Evolutionary conservation across 2,329 filamentous ascomycete genomes (phyloP), one percentile per base, ranked within the genome.

Genomic region (Neofusicoccum ribis): DNA sequence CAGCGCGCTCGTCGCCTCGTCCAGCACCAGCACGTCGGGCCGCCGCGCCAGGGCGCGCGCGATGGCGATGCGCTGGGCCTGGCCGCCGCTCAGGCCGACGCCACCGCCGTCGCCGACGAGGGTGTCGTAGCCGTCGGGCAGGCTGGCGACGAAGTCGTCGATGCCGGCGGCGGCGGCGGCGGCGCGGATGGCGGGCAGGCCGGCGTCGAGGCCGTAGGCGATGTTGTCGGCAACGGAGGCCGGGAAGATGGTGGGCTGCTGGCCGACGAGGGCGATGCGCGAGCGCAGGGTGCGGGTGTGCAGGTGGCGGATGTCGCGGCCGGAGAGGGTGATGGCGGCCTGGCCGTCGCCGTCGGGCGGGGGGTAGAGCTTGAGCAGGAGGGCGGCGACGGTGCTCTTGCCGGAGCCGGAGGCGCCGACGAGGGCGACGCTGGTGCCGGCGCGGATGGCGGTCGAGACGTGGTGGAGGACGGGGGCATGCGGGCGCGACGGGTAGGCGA

Each of bases 371-470:
- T 89, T 87, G 3, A 96, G 79, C 0, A 98, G 81, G 0, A 98
- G 79, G 0, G 90, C 86, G 0, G 90, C 84, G 41, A 97, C 83
- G 0, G 94, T 97, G 14, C 90, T 93, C 78, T 99, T 98, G 0
- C 95, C 94, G n/a, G 90, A 91, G 0, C 95, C 94, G 0, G 93
- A 97, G 0, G 86, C 80, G 0, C 94, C 93, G 2, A 96, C 92
- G 20, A 98, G 87, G 2, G 91, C 92, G 0, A 89, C 89, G 69
- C 87, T 91, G 3, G 85, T 87, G 23, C 89, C 88, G 0, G 84
- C 76, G 1, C 81, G 73, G 60, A 97, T 85, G 0, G 77, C 80
- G 7, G 97, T 79, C n/a, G 82, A 87, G n/a, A 96, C 75, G 23
- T 86, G 80, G 9, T 82, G 81, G 1, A 97, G 80, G 0, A 92